A percentile compares a stretch with the other conserved stretches of the same genome.
Conservation (phyloP, 163 green algal genomes). For the Scenedesmus sp. region DNA sequence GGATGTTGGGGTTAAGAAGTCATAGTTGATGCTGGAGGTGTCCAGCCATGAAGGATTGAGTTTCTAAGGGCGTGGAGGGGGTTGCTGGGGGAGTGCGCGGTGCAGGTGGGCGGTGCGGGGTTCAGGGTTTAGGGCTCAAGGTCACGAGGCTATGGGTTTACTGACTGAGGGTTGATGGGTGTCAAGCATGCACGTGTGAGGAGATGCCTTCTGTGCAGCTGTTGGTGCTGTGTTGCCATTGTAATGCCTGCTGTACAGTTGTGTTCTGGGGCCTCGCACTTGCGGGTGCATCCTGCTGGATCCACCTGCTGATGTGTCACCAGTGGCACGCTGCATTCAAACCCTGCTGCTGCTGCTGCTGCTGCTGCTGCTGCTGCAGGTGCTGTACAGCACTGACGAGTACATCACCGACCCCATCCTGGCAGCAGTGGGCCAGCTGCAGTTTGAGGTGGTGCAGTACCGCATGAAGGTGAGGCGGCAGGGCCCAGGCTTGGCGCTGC, state of each 20-base stretch:
- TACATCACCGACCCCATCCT: constrained; percentile 83
- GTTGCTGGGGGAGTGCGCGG: constrained; percentile 83
- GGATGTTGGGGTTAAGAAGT: too few relatives aligned
- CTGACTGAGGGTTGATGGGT: too few relatives aligned
- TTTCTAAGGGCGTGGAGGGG: constrained; percentile 79
- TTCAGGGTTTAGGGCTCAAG: too few relatives aligned
- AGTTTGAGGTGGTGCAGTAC: constrained; percentile 84
- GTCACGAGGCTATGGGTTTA: too few relatives aligned
- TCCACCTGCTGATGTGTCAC: too few relatives aligned
- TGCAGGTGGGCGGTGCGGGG: constrained; percentile 41
- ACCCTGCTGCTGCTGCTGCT: not conserved
- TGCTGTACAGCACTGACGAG: constrained; percentile 81
- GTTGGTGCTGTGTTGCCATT: not conserved
- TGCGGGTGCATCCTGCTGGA: not conserved
- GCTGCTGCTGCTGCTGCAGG: constrained; percentile 54
- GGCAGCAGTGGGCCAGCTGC: constrained; percentile 85
- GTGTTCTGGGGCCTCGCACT: too few relatives aligned
- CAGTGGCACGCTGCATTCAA: too few relatives aligned
- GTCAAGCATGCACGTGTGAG: too few relatives aligned
- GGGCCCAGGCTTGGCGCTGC: not conserved
- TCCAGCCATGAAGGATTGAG: not conserved
- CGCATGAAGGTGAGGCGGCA: constrained; percentile 52
- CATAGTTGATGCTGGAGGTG: too few relatives aligned
- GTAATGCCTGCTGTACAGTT: too few relatives aligned
- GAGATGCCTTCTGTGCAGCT: not conserved